These are phyloP conservation scores for Grigorovia transvaalensis DNA, from an alignment of 805 yeast genomes.

Conservation along the genomic window DNA sequence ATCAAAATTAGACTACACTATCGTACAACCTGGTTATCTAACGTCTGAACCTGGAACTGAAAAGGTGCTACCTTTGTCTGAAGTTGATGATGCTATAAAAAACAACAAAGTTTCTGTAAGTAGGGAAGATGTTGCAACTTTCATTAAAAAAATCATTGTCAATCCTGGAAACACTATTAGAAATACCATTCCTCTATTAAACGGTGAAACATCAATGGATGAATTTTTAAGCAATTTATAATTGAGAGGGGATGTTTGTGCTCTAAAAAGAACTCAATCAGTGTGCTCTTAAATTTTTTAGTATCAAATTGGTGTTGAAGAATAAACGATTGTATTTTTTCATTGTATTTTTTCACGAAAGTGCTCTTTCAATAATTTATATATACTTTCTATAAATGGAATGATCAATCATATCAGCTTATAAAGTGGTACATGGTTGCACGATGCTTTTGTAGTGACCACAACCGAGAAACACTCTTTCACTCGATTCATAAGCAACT, in stretches of 20 bases:
- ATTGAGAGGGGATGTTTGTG: not conserved
- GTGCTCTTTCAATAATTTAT: too few relatives aligned
- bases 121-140: conserved; percentile 49
- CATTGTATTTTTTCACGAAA: too few relatives aligned
- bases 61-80: conserved; percentile 22
- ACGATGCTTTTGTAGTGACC: too few relatives aligned
- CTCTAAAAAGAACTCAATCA: too few relatives aligned
- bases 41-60: conserved; percentile 31
- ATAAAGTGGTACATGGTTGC: too few relatives aligned
- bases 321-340: too few relatives aligned
- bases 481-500: too few relatives aligned
- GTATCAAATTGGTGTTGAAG: too few relatives aligned
- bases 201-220: conserved; percentile 31
- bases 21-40: conserved; percentile 41
- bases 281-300: too few relatives aligned
- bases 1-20: conserved; percentile 41
- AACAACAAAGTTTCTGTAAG: not conserved
- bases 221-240: conserved; percentile 9
- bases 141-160: conserved; percentile 31
- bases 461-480: too few relatives aligned
- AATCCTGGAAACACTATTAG: conserved; percentile 31
- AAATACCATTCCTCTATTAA: conserved; percentile 35
- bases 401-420: too few relatives aligned
- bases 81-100: conserved; percentile 9
- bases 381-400: too few relatives aligned